Evolutionary conservation across 2,329 filamentous ascomycete species (phyloP).

Genomic region (Nothophoma quercina): DNA sequence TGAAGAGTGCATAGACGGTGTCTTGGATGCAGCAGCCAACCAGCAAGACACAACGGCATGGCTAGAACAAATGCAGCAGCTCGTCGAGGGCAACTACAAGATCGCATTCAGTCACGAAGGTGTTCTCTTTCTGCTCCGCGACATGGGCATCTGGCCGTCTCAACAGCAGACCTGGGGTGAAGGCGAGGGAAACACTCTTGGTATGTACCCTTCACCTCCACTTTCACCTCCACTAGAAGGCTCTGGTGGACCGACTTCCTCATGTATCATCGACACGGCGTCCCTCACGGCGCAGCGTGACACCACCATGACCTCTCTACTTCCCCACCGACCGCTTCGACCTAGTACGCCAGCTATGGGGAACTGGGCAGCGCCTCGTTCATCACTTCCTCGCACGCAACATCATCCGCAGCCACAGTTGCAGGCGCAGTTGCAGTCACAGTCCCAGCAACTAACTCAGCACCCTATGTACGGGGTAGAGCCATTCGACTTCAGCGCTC

Average conservation of each 20-base stretch:
- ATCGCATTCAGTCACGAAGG: constrained; percentile 20
- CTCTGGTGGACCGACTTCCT: not conserved
- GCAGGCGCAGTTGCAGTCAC: too few species aligned
- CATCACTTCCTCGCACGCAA: not conserved
- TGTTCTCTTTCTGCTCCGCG: constrained; percentile 20
- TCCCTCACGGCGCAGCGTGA: not conserved
- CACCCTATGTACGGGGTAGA: not conserved
- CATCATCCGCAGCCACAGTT: not conserved
- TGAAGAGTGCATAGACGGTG: constrained; percentile 20
- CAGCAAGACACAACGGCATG: constrained; percentile 17
- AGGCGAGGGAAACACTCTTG: constrained; percentile 84
- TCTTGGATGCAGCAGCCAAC: constrained; percentile 3
- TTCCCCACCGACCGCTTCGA: not conserved
- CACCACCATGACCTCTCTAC: not conserved
- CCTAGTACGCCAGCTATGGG: not conserved
- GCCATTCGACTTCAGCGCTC: constrained; percentile 54
- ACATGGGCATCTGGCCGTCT: constrained; percentile 5
- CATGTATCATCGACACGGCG: not conserved
- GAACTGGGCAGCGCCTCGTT: not conserved
- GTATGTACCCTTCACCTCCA: constrained; percentile 65
- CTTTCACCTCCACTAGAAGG: constrained; percentile 68
- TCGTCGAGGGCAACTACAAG: constrained; percentile 7
- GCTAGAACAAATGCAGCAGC: constrained; percentile 20
- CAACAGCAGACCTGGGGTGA: constrained; percentile 69
- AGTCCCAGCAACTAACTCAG: not conserved